Conservation (phyloP, 768 basidiomycete species). For the Lentinula boryana region DNA sequence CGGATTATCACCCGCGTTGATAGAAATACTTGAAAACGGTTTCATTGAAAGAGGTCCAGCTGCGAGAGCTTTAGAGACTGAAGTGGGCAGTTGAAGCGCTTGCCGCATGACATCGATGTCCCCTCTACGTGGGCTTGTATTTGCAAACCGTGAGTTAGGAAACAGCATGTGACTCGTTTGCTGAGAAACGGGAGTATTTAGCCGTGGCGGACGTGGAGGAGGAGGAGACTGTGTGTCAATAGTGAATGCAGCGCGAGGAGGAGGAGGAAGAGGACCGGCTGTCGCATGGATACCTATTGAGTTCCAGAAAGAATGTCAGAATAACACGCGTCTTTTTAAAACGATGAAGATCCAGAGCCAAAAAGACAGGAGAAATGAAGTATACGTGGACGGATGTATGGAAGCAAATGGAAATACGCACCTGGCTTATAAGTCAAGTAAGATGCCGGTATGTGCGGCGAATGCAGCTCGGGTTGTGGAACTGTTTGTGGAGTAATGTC, state of each 20-base stretch:
- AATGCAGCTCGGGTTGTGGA: conserved; percentile 19
- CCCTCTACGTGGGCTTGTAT: conserved; percentile 24
- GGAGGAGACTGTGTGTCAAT: conserved; percentile 38
- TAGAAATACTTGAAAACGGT: background rate
- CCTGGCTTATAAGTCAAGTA: conserved; percentile 64
- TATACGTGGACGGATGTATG: background rate
- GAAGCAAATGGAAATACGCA: conserved; percentile 13
- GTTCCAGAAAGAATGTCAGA: conserved; percentile 5
- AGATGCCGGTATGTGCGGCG: conserved; percentile 23
- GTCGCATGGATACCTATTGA: conserved; percentile 51
- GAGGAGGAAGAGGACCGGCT: conserved; percentile 69
- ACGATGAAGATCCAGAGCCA: conserved; percentile 4
- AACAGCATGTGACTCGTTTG: conserved; percentile 16
- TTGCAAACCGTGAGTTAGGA: background rate
- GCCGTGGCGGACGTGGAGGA: conserved; percentile 59
- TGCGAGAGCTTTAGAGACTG: conserved; percentile 42
- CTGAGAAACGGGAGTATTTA: conserved; percentile 41
- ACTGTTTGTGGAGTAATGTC: conserved; percentile 18
- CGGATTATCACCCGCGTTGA: background rate
- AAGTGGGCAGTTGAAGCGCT: conserved; percentile 51
- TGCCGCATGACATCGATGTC: conserved; percentile 57
- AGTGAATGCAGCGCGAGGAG: conserved; percentile 51
- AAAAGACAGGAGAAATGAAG: background rate
- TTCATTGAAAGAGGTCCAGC: conserved; percentile 12
- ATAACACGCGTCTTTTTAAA: background rate